phyloP scores from a whole-genome alignment of 176 grass and related monocot genomes.

The Zoysia japonica region DNA sequence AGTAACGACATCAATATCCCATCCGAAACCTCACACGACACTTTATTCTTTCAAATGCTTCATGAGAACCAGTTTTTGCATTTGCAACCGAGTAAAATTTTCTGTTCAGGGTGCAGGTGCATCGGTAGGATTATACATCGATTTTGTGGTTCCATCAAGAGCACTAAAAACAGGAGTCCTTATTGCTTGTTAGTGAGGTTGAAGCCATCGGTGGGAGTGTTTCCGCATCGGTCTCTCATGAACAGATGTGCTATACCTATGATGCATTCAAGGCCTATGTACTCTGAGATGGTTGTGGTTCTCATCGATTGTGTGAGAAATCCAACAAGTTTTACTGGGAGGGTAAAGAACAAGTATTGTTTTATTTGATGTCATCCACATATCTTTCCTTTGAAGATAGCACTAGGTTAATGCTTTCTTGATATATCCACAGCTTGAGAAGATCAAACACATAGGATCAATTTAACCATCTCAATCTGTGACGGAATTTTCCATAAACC shows the following conservation, averaged over 20 bases:
- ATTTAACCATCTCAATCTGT: too few relatives aligned
- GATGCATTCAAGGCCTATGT: conserved; percentile 60
- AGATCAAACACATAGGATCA: conserved; percentile 23
- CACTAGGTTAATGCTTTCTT: conserved; percentile 7
- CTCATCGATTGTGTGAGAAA: conserved; percentile 58
- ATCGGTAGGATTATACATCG: conserved; percentile 67
- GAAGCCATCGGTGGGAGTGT: conserved; percentile 69
- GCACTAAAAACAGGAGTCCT: conserved; percentile 58
- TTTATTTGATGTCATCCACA: background rate
- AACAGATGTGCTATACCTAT: conserved; percentile 77
- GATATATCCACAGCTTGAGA: conserved; percentile 49
- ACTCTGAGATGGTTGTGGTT: conserved; percentile 57
- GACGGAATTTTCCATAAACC: too few relatives aligned
- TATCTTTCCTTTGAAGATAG: background rate
- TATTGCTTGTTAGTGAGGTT: conserved; percentile 62
- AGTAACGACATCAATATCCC: conserved; percentile 45
- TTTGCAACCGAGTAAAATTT: conserved; percentile 10
- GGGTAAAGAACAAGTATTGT: conserved; percentile 54
- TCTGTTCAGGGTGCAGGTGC: conserved; percentile 43
- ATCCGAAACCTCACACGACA: conserved; percentile 37
- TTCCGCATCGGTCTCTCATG: conserved; percentile 59
- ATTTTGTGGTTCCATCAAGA: conserved; percentile 71
- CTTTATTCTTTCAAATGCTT: too few relatives aligned
- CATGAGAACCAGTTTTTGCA: background rate
- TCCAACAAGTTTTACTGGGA: conserved; percentile 50